Conservation (phyloP, 805 yeast species). For the Lachancea quebecensis region DNA sequence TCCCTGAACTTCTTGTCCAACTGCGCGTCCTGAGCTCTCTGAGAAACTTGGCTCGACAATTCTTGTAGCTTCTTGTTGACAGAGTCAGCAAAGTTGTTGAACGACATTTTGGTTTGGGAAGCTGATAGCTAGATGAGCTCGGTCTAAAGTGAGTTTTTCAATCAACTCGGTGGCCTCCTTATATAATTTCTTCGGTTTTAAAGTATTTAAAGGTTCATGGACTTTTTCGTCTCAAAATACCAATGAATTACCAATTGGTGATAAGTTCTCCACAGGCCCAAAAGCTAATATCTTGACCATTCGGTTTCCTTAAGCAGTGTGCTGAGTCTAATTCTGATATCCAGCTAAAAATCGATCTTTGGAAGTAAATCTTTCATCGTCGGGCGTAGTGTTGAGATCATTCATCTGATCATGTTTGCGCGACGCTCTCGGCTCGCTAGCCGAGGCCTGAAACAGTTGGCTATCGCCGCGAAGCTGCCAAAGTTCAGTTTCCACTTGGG, state of each 20-base stretch:
- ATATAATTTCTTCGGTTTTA: too few species aligned
- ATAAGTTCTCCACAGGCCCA: too few species aligned
- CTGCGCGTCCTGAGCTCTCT: constrained; percentile 16
- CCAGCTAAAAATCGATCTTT: too few species aligned
- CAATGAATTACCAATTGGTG: neutral
- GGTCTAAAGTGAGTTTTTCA: neutral
- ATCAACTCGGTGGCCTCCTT: neutral
- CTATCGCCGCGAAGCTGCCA: neutral
- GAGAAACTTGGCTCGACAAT: constrained; percentile 25
- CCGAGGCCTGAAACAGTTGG: neutral
- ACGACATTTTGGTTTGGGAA: constrained; percentile 19
- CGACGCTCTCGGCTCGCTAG: too few species aligned
- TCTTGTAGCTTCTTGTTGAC: constrained; percentile 28
- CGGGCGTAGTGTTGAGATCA: too few species aligned
- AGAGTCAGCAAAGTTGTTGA: constrained; percentile 24
- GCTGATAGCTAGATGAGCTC: neutral
- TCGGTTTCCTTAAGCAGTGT: too few species aligned
- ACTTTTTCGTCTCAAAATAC: neutral
- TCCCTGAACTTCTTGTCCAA: constrained; percentile 14
- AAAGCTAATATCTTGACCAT: too few species aligned
- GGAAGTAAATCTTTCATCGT: too few species aligned
- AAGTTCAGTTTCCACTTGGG: neutral
- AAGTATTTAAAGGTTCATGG: too few species aligned
- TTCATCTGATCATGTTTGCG: too few species aligned
- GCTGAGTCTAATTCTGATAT: too few species aligned